Evolutionary conservation across 192 early-diverging fungal species (phyloP), one percentile per base, ranked within the genome.

Genomic region (Kappamyces sp.): DNA sequence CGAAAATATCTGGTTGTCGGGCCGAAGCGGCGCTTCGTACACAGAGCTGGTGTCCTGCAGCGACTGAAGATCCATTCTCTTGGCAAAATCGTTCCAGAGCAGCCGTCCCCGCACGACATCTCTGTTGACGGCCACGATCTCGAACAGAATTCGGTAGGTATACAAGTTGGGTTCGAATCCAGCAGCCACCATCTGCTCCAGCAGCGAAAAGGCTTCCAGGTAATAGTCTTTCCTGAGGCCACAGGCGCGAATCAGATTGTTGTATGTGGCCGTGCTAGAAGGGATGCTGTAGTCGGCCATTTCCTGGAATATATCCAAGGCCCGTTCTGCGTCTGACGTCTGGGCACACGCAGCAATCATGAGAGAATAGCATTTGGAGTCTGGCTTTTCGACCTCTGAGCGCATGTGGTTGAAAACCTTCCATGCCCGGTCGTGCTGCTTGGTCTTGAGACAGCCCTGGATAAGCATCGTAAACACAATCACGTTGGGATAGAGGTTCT

Each of bases 301-400:
- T 60, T 96, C 89, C 54, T 84, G 79, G 73, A 93, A 95, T 46
- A 98, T 70, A 59, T 93, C 89, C 50, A 98, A 78, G 4, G 95
- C 95, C 39, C 76, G 71, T 61, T 98, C 95, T n/a, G 88, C 86
- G 49, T 94, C 83, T 40, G 80, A 78, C 34, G 80, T 83, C 64
- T 86, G 81, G 4, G 91, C 85, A 61, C 93, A 96, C 1, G 92
- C 90, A 59, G 88, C 83, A 38, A 98, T 90, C 93, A 98, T 96
- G 30, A 93, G 68, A 14, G 80, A 84, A 60, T 90, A 98, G 4
- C 82, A 79, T 0, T 84, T 78, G 49, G 86, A 83, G 62, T 92
- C 87, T 0, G 95, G 90, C 48, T 81, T 68, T 34, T 82, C 78
- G 29, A 87, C 80, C 47, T 90, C 84, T 14, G 76, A 70, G 47